Base-by-base conservation (phyloP, 1,139 yeast species). In the Candida sanyaensis region DNA sequence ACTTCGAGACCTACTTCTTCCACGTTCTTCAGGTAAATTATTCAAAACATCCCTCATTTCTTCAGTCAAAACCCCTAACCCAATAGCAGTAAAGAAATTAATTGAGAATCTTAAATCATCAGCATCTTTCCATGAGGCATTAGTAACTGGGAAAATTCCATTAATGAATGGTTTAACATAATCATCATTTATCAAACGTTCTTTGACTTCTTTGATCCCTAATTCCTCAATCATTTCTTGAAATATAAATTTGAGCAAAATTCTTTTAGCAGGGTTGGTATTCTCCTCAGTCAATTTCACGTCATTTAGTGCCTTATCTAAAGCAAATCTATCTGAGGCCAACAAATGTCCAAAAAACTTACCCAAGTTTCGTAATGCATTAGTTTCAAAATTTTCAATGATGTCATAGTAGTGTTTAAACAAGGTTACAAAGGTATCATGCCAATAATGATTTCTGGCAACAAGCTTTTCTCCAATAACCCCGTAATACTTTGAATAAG, bases 21-120 rank as follows among this genome's bases (percentile, higher is more conserved):
- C 55, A 48, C 66, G 47, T 32, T 61, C 49, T 45, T 46, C 50
- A 40, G 64, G 60, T 26, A 57, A 41, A 27, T 45, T 47, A 34
- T 49, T 51, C 51, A 88, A 68, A 11, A 71, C 75, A 9, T 71
- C 76, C 66, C 99, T 78, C 96, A 91, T 87, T 9, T 71, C 79
- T 43, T 90, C 96, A 0, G 98, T 92, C 50, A 93, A 63, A 2
- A 79, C 77, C 43, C 98, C 98, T 46, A 92, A 65, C 0, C 96
- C 96, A 55, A 93, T 90, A 1, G 97, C 97, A 0, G 98, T 92
- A 66, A 92, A 93, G 63, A 78, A 93, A 61, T 93, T 93, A 62
- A 92, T 90, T 1, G 96, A 80, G 62, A 91, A 93, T 50, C 95
- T 71, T 10, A 85, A 69, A 49, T 84, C 75, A n/a, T 86, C 89